Evolutionary conservation across 1,284 basidiomycete genomes (phyloP).

Genomic region (Cryptococcus depauperatus): DNA sequence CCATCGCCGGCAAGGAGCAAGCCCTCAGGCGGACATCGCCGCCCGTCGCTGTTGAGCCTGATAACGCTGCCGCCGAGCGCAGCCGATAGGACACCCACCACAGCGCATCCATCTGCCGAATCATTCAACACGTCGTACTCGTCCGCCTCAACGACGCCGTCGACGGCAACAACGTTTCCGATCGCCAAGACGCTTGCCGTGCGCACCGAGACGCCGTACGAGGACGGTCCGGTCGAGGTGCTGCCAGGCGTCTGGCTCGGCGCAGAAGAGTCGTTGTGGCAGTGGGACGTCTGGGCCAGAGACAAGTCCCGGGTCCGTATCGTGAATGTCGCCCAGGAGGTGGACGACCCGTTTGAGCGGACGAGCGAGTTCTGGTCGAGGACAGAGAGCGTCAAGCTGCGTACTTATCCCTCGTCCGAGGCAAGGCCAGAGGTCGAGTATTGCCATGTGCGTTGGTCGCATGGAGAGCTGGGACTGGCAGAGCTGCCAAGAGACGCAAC

Average conservation of each 20-base stretch:
- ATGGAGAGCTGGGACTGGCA: constrained; percentile 83
- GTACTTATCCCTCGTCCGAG: constrained; percentile 9
- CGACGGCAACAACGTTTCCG: constrained; percentile 20
- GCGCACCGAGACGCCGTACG: constrained; percentile 54
- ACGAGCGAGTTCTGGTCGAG: constrained; percentile 16
- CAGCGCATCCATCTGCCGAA: constrained; percentile 23
- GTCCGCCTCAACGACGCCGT: constrained; percentile 17
- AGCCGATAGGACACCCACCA: constrained; percentile 25
- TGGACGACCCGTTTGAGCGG: constrained; percentile 63
- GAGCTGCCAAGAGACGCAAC: constrained; percentile 36
- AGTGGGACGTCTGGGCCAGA: constrained; percentile 25
- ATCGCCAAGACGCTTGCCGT: constrained; percentile 5
- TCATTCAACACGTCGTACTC: constrained; percentile 8
- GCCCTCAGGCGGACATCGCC: constrained; percentile 12
- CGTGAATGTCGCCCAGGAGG: constrained; percentile 93
- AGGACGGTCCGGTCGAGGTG: constrained; percentile 77
- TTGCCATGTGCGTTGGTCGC: constrained; percentile 88
- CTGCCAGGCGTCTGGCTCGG: constrained; percentile 86
- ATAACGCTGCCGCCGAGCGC: constrained; percentile 26
- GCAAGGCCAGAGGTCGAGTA: constrained; percentile 74
- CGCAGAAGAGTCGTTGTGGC: constrained; percentile 79
- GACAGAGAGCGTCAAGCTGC: constrained; percentile 7
- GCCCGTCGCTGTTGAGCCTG: constrained; percentile 34
- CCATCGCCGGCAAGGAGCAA: constrained; percentile 14
- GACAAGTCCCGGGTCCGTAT: constrained; percentile 41